These are phyloP conservation scores for Herpetospermum pedunculosum DNA, from an alignment of 306 rosid species.

Conservation along the genomic window DNA sequence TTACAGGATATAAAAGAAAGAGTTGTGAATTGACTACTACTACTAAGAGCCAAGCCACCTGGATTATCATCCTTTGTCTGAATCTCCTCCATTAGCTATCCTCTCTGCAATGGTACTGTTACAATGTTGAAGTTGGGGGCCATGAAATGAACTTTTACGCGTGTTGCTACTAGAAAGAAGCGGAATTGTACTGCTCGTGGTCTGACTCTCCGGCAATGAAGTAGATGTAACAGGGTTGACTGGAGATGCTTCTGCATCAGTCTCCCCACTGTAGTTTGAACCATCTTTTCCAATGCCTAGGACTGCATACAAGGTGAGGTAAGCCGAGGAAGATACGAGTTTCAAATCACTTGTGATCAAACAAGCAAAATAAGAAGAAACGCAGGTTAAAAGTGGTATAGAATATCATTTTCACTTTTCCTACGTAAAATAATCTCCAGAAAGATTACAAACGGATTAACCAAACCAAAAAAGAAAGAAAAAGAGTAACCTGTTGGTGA, in stretches of 20 bases:
- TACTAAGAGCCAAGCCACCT: not conserved
- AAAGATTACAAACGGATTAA: not conserved
- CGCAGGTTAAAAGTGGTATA: not conserved
- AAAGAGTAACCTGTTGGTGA: conserved; percentile 40
- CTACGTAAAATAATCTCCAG: not conserved
- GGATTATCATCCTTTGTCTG: conserved; percentile 12
- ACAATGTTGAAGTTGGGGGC: conserved; percentile 56
- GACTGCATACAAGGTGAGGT: not conserved
- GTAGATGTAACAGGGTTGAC: conserved; percentile 17
- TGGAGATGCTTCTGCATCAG: conserved; percentile 42
- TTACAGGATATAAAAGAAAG: not conserved
- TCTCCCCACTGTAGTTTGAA: conserved; percentile 29
- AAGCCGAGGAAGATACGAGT: not conserved
- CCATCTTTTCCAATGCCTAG: conserved; percentile 50
- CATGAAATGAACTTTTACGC: conserved; percentile 34
- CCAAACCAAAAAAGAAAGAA: conserved; percentile 3
- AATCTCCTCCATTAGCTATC: conserved; percentile 26
- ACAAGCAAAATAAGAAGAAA: not conserved
- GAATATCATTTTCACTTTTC: not conserved
- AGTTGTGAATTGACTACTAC: not conserved
- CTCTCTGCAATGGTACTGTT: conserved; percentile 32
- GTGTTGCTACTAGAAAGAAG: conserved; percentile 18
- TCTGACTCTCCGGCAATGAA: conserved; percentile 17
- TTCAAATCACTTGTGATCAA: not conserved
- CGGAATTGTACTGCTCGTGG: conserved; percentile 17